Percentiles rank a stretch among this genome's conserved stretches.
Evolutionary conservation across 441 rosid species (phyloP).

Genomic region (Gossypium schwendimanii): DNA sequence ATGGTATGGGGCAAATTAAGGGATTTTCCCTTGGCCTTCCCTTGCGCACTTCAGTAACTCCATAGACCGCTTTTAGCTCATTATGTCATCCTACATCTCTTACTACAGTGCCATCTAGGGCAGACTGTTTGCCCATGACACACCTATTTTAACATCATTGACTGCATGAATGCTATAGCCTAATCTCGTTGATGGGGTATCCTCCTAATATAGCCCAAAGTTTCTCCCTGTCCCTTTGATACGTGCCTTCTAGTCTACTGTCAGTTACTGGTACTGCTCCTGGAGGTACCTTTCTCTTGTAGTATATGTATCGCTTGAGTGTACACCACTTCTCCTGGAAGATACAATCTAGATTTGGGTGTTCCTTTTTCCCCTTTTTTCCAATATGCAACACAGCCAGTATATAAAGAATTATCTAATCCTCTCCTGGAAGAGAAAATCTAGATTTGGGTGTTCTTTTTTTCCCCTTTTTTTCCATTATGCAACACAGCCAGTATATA

Average conservation of each 20-base stretch:
- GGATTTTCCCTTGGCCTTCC: neutral
- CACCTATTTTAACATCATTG: neutral
- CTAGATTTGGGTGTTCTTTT: neutral
- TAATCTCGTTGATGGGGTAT: neutral
- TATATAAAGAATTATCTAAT: neutral
- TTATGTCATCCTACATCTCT: neutral
- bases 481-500: neutral
- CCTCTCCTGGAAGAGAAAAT: neutral
- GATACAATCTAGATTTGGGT: neutral
- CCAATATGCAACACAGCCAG: neutral
- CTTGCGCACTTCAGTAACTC: neutral
- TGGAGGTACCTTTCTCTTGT: neutral
- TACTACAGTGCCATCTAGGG: neutral
- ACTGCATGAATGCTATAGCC: neutral
- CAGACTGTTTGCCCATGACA: neutral
- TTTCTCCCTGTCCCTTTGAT: neutral
- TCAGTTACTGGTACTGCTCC: neutral
- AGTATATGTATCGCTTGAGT: neutral
- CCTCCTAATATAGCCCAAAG: neutral
- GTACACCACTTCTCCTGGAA: neutral
- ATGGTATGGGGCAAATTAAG: neutral
- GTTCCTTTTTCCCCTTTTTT: neutral
- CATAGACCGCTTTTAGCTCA: neutral
- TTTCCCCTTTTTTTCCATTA: neutral
- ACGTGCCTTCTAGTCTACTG: neutral